phyloP scores from a whole-genome alignment of 2,329 filamentous ascomycete species.

The Ophiostoma piceae region DNA sequence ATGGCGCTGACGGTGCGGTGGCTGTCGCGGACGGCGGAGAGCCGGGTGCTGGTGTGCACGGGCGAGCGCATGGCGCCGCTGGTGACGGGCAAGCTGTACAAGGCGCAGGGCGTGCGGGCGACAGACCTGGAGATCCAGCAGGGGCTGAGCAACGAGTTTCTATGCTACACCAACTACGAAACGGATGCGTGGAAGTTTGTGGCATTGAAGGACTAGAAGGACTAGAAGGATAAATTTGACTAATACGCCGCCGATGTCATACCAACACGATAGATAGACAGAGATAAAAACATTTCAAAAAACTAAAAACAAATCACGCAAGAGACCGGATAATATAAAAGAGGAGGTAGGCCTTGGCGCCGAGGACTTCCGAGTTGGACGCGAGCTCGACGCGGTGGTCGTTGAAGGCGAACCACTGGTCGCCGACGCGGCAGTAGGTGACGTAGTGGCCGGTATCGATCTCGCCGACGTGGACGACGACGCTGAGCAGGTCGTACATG shows the following conservation, averaged over 20 bases:
- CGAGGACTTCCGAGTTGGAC: constrained; percentile 76
- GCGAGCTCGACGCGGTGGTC: constrained; percentile 88
- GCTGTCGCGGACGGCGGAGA: constrained; percentile 44
- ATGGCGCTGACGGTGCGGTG: constrained; percentile 69
- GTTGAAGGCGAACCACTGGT: constrained; percentile 94
- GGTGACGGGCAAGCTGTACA: constrained; percentile 60
- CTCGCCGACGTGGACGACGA: constrained; percentile 89
- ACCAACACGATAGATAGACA: neutral
- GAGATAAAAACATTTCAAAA: neutral
- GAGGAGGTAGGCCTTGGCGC: constrained; percentile 80
- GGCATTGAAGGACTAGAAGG: neutral
- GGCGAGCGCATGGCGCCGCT: constrained; percentile 69
- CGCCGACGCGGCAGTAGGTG: constrained; percentile 77
- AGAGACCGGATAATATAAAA: constrained; percentile 73
- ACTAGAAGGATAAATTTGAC: neutral
- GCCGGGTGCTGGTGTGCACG: constrained; percentile 63
- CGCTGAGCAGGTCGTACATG: constrained; percentile 80
- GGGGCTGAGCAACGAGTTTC: constrained; percentile 75
- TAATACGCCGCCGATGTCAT: neutral
- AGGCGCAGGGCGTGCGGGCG: constrained; percentile 54
- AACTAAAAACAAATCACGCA: constrained; percentile 34
- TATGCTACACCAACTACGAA: constrained; percentile 74
- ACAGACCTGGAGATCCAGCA: constrained; percentile 67
- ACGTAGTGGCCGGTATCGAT: constrained; percentile 91
- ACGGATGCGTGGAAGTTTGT: constrained; percentile 46